phyloP scores from a whole-genome alignment of 2,329 filamentous ascomycete species.

The Neofusicoccum umdonicola region DNA sequence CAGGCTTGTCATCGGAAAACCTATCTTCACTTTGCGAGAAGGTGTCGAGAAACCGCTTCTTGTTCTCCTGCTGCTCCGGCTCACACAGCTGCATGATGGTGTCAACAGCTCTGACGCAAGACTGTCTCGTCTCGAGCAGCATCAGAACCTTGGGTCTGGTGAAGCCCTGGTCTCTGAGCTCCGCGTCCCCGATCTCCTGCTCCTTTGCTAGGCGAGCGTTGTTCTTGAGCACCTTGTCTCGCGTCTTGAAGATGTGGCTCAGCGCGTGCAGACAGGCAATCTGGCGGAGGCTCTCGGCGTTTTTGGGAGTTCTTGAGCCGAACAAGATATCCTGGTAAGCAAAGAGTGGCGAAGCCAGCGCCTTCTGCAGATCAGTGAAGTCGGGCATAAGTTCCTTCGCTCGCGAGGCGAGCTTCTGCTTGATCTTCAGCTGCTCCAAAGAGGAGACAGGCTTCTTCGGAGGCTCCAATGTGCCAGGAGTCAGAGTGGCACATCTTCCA shows the following conservation, averaged over 20 bases:
- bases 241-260: conserved; percentile 91
- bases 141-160: conserved; percentile 92
- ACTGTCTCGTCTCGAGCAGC: conserved; percentile 82
- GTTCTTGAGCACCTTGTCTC: conserved; percentile 89
- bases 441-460: conserved; percentile 26
- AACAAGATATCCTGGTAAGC: conserved; percentile 79
- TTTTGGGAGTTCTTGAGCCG: conserved; percentile 67
- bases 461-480: conserved; percentile 21
- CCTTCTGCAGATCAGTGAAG: conserved; percentile 63
- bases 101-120: conserved; percentile 75
- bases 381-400: conserved; percentile 35
- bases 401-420: conserved; percentile 31
- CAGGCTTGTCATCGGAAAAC: conserved; percentile 71
- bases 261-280: conserved; percentile 78
- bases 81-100: conserved; percentile 72
- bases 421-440: conserved; percentile 31
- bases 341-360: conserved; percentile 70
- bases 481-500: conserved; percentile 31
- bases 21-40: conserved; percentile 69
- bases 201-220: conserved; percentile 74
- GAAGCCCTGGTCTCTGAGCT: conserved; percentile 90
- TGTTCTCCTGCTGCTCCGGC: conserved; percentile 91
- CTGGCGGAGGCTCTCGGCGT: conserved; percentile 67
- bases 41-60: conserved; percentile 83
- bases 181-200: conserved; percentile 59